Evolutionary conservation across 495 filamentous ascomycete species (phyloP).

Genomic region (Daldinia caldariorum): DNA sequence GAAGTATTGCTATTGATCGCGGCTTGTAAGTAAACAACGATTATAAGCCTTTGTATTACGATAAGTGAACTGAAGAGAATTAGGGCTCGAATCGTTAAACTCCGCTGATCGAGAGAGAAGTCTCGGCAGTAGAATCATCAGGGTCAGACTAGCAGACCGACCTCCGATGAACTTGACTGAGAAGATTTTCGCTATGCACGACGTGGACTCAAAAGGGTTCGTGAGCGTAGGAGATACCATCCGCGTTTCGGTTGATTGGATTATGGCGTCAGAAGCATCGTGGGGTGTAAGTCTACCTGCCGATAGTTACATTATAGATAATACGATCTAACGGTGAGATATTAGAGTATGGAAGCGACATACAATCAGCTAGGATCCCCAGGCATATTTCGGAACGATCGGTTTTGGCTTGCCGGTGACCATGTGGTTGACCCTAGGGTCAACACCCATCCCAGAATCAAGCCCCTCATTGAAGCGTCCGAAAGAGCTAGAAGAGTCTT

Average conservation of each 20-base stretch:
- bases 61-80: not conserved
- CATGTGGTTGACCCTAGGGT: constrained; percentile 1
- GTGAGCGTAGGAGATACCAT: constrained; percentile 1
- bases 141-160: not conserved
- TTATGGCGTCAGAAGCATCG: not conserved
- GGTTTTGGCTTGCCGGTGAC: constrained; percentile 4
- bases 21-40: not conserved
- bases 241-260: constrained; percentile 1
- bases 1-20: not conserved
- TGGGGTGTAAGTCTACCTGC: not conserved
- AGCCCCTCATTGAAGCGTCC: not conserved
- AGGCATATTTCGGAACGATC: not conserved
- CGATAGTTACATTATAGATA: not conserved
- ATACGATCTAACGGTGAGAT: not conserved
- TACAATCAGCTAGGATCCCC: not conserved
- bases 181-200: constrained; percentile 4
- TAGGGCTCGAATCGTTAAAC: not conserved
- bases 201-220: not conserved
- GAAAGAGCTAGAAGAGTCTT: not conserved
- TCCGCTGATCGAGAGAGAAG: not conserved
- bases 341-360: not conserved
- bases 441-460: not conserved
- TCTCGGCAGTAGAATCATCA: not conserved
- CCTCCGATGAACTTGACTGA: not conserved
- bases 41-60: not conserved